These are phyloP conservation scores for Senecio squalidus DNA, from an alignment of 140 eudicot species.

Conservation along the genomic window DNA sequence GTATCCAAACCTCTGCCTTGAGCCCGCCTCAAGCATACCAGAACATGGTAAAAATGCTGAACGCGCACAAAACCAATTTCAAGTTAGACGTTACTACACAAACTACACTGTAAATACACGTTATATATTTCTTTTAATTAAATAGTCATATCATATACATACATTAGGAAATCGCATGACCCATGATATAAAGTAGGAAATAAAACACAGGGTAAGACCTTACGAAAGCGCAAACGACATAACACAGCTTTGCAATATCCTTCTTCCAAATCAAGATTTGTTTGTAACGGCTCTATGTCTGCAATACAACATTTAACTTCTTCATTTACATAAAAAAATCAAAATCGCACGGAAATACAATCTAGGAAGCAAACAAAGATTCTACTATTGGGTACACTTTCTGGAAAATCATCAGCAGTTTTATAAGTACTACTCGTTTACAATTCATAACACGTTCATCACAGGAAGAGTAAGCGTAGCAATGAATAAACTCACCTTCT, in stretches of 20 bases:
- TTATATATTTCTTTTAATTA: background rate
- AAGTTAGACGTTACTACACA: constrained; percentile 18
- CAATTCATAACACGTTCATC: background rate
- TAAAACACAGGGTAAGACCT: constrained; percentile 88
- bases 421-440: too few species aligned
- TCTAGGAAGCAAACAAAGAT: too few species aligned
- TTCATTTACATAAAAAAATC: too few species aligned
- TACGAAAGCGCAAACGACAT: constrained; percentile 99
- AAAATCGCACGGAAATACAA: too few species aligned
- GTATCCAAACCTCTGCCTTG: constrained; percentile 95
- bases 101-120: background rate
- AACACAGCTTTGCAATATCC: constrained; percentile 85
- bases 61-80: constrained; percentile 15
- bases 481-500: constrained; percentile 50
- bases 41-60: constrained; percentile 87
- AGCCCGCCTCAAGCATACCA: constrained; percentile 66
- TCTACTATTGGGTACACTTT: too few species aligned
- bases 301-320: constrained; percentile 26
- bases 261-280: constrained; percentile 81
- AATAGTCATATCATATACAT: too few species aligned
- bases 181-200: constrained; percentile 7
- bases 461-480: background rate
- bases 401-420: too few species aligned
- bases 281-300: constrained; percentile 85
- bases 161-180: background rate